Conservation (phyloP, 2,329 filamentous ascomycete genomes). For the Arthrinium phaeospermum region DNA sequence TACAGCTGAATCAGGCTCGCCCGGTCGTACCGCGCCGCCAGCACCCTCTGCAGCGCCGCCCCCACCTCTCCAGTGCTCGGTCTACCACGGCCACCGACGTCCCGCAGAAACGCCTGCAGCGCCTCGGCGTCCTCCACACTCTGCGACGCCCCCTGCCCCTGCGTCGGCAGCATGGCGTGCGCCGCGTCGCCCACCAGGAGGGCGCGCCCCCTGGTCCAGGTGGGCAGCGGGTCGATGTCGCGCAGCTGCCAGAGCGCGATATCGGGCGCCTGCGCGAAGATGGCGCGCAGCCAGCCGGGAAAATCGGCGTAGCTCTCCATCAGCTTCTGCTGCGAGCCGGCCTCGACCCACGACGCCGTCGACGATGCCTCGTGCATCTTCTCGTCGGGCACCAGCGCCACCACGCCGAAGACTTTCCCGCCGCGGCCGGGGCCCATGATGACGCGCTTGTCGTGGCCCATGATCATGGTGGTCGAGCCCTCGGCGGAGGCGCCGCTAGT, state of each 20-base stretch:
- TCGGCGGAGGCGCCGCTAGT: constrained; percentile 34
- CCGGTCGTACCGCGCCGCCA: constrained; percentile 40
- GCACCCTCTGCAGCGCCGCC: constrained; percentile 28
- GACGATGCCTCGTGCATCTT: constrained; percentile 42
- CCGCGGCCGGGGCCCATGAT: constrained; percentile 52
- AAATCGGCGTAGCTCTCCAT: constrained; percentile 48
- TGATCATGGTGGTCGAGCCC: constrained; percentile 51
- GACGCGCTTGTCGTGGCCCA: constrained; percentile 46
- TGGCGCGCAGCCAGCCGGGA: constrained; percentile 44
- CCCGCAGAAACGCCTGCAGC: constrained; percentile 36
- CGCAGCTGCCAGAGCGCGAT: constrained; percentile 51
- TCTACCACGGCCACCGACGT: constrained; percentile 25
- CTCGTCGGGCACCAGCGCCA: constrained; percentile 51
- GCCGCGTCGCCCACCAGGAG: constrained; percentile 27
- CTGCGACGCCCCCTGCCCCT: constrained; percentile 48
- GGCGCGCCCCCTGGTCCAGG: constrained; percentile 39
- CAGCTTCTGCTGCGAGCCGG: constrained; percentile 43
- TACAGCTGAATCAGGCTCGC: constrained; percentile 47
- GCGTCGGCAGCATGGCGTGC: constrained; percentile 41
- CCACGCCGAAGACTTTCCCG: constrained; percentile 48
- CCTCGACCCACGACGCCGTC: constrained; percentile 46
- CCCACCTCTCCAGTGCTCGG: constrained; percentile 29
- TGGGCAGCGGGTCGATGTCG: constrained; percentile 47
- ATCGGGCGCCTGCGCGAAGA: constrained; percentile 39
- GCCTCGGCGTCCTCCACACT: constrained; percentile 48